phyloP scores from a whole-genome alignment of 2,329 filamentous ascomycete species.

The Cytospora paraplurivora region DNA sequence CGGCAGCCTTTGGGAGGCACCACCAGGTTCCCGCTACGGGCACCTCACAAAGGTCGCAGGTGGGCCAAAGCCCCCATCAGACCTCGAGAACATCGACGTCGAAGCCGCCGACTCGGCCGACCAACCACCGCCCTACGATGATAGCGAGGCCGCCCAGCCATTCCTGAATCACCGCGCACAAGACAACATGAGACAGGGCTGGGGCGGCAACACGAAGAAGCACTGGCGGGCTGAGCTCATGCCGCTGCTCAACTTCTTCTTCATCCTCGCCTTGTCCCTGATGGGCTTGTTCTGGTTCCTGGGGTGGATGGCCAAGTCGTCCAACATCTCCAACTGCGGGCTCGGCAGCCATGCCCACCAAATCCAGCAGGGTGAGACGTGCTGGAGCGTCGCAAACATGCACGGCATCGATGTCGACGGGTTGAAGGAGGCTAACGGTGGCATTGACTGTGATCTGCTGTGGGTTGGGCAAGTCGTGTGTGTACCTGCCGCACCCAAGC shows the following conservation, averaged over 20 bases:
- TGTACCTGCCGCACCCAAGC: slow-evolving; percentile 26
- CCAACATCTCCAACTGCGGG: slow-evolving; percentile 28
- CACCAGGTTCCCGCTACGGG: slow-evolving; percentile 49
- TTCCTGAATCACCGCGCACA: slow-evolving; percentile 19
- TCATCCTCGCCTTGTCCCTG: slow-evolving; percentile 54
- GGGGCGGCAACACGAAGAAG: slow-evolving; percentile 33
- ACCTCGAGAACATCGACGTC: slow-evolving; percentile 22
- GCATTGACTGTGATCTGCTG: slow-evolving; percentile 51
- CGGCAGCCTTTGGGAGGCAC: slow-evolving; percentile 49
- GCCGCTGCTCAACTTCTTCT: slow-evolving; percentile 61
- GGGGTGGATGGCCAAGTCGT: slow-evolving; percentile 33
- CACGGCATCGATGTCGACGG: slow-evolving; percentile 48
- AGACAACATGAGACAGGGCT: slow-evolving; percentile 15
- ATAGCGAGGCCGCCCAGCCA: slow-evolving; percentile 27
- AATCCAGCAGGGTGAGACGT: slow-evolving; percentile 52
- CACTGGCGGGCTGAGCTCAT: slow-evolving; percentile 56
- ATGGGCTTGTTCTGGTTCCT: slow-evolving; percentile 54
- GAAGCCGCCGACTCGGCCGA: slow-evolving; percentile 31
- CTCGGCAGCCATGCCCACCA: slow-evolving; percentile 41
- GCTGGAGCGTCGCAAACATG: slow-evolving; percentile 53
- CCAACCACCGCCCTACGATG: slow-evolving; percentile 26
- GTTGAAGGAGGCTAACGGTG: slow-evolving; percentile 48
- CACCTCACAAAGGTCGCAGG: slow-evolving; percentile 45
- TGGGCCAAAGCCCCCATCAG: slow-evolving; percentile 29
- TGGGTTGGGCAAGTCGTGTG: slow-evolving; percentile 37